Percentiles rank a stretch among this genome's conserved stretches.
These are phyloP conservation scores for Pythium sp. DNA, from an alignment of 352 stramenopile genomes.

Conservation along the genomic window DNA sequence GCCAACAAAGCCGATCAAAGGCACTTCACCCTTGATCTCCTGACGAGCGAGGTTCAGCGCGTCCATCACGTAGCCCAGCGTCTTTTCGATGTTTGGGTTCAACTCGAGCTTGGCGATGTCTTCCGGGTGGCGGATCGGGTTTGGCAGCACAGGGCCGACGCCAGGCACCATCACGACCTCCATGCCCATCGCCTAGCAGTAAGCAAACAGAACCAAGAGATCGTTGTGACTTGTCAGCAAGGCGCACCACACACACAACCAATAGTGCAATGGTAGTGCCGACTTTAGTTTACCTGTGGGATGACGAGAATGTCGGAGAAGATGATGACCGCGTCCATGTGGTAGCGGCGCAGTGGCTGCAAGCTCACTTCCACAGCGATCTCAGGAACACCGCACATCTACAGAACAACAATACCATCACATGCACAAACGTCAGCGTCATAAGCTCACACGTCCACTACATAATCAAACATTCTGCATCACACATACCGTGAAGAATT, in stretches of 20 bases:
- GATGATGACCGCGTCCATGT: slow-evolving; percentile 97
- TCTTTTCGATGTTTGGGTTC: slow-evolving; percentile 89
- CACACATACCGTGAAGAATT: slow-evolving; percentile 83
- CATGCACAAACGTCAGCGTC: background rate
- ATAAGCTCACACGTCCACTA: background rate
- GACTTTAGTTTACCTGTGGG: slow-evolving; percentile 51
- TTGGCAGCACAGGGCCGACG: slow-evolving; percentile 85
- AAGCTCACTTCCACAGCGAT: slow-evolving; percentile 96
- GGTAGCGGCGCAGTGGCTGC: slow-evolving; percentile 92
- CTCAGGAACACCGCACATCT: slow-evolving; percentile 85
- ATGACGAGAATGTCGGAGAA: slow-evolving; percentile 99
- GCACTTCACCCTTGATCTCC: slow-evolving; percentile 89
- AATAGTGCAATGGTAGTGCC: background rate
- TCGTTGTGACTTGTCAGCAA: background rate
- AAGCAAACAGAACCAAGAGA: background rate
- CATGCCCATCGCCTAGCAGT: slow-evolving; percentile 89
- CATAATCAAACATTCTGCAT: background rate
- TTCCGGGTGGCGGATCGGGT: slow-evolving; percentile 73
- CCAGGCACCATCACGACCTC: slow-evolving; percentile 95
- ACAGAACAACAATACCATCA: slow-evolving; percentile 10
- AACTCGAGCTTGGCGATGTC: slow-evolving; percentile 91
- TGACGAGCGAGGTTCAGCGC: slow-evolving; percentile 92
- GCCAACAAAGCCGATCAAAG: slow-evolving; percentile 98
- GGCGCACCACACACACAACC: background rate
- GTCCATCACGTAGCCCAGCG: slow-evolving; percentile 94